Percentiles rank a stretch among this genome's conserved stretches.
Evolutionary conservation across 345 rosid species (phyloP).

Genomic region (Carallia brachiata): DNA sequence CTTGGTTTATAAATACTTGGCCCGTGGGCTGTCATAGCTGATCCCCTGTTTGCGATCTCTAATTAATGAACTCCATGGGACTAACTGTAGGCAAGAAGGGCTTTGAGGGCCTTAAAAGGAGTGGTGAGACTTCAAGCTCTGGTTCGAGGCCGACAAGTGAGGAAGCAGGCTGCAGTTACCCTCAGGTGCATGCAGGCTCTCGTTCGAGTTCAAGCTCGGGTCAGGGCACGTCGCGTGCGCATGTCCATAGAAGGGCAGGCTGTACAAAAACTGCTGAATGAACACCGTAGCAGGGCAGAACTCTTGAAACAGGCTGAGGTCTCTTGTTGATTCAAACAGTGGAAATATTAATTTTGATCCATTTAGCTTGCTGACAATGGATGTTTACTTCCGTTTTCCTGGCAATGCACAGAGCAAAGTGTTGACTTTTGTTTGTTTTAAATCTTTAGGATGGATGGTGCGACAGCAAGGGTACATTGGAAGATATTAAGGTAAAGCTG

Average conservation of each 20-base stretch:
- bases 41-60: background rate
- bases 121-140: constrained; percentile 93
- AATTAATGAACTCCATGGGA: background rate
- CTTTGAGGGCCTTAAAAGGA: constrained; percentile 83
- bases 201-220: constrained; percentile 91
- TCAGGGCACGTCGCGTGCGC: constrained; percentile 86
- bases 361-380: background rate
- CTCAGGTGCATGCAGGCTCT: constrained; percentile 98
- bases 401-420: background rate
- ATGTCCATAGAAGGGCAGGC: constrained; percentile 87
- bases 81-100: constrained; percentile 71
- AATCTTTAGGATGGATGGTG: constrained; percentile 88
- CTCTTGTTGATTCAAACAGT: background rate
- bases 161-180: constrained; percentile 97
- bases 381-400: background rate
- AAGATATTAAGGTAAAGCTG: constrained; percentile 64
- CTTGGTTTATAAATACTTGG: too few relatives aligned
- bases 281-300: constrained; percentile 57
- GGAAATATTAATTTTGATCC: background rate
- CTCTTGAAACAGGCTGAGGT: constrained; percentile 84
- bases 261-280: constrained; percentile 65
- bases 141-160: constrained; percentile 87
- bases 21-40: background rate
- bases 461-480: constrained; percentile 82
- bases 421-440: background rate